Percentiles rank a stretch among this genome's conserved stretches.
Conservation (phyloP, 306 rosid genomes). For the Ormosia emarginata region DNA sequence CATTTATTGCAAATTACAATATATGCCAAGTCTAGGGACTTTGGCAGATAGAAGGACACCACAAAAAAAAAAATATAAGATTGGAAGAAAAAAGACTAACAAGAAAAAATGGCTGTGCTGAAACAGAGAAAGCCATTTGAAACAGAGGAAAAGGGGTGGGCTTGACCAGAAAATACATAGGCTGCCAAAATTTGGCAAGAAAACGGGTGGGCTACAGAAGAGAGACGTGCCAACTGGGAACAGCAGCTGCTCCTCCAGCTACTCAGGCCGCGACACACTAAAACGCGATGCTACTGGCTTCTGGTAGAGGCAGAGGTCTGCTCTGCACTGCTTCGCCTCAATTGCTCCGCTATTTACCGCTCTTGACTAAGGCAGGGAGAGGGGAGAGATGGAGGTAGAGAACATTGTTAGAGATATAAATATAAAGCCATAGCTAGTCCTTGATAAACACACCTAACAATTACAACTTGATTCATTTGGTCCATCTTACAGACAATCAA, state of each 20-base stretch:
- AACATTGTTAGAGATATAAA: background rate
- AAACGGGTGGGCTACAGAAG: too few species aligned
- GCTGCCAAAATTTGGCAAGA: too few species aligned
- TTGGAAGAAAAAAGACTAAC: too few species aligned
- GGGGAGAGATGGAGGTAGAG: background rate
- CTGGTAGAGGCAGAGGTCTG: too few species aligned
- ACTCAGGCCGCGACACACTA: too few species aligned
- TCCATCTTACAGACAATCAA: conserved; percentile 90
- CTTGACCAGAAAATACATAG: too few species aligned
- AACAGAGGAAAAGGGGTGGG: background rate
- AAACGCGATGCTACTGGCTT: too few species aligned
- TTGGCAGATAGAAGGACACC: background rate
- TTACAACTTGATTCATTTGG: conserved; percentile 86
- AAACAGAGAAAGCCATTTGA: background rate
- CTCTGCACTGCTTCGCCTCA: too few species aligned
- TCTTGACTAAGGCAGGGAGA: background rate
- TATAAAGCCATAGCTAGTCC: background rate
- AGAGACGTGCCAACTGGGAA: too few species aligned
- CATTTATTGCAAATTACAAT: too few species aligned
- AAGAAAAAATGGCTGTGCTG: background rate
- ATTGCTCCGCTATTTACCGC: too few species aligned
- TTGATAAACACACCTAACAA: conserved; percentile 56
- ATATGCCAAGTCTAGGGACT: background rate
- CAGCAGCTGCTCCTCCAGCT: too few species aligned
- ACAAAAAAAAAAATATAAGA: background rate